Conservation (phyloP, 345 rosid species). For the Moricandia arvensis region DNA sequence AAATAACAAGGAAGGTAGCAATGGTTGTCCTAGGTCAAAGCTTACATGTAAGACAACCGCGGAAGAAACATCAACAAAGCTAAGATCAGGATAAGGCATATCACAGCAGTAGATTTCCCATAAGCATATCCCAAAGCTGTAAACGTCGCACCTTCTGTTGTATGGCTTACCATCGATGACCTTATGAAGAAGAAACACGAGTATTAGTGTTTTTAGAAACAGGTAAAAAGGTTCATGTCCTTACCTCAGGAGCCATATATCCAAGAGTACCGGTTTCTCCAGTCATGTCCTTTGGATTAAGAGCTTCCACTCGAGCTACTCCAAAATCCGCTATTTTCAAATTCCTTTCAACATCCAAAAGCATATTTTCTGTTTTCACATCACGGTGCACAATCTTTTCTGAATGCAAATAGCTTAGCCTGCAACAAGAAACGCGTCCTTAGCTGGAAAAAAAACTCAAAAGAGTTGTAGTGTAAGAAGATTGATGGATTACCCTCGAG, state of each 20-base stretch:
- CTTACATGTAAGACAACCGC: too few species aligned
- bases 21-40: too few species aligned
- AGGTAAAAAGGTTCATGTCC: too few species aligned
- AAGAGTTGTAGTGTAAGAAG: background rate
- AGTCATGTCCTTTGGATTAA: slow-evolving; percentile 93
- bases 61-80: too few species aligned
- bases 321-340: slow-evolving; percentile 97
- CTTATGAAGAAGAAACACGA: too few species aligned
- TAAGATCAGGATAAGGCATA: too few species aligned
- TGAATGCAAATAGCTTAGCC: slow-evolving; percentile 86
- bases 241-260: slow-evolving; percentile 97
- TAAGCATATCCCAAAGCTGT: too few species aligned
- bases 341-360: slow-evolving; percentile 56
- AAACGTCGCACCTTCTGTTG: too few species aligned
- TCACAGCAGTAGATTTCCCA: too few species aligned
- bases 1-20: too few species aligned
- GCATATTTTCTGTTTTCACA: slow-evolving; percentile 93
- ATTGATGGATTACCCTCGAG: slow-evolving; percentile 67
- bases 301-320: slow-evolving; percentile 98
- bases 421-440: slow-evolving; percentile 35
- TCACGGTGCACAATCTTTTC: slow-evolving; percentile 93
- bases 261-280: slow-evolving; percentile 99
- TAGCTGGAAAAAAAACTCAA: background rate
- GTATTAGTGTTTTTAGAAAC: too few species aligned
- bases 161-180: too few species aligned